A percentile compares a stretch with the other conserved stretches of the same genome.
Conservation (phyloP, 768 basidiomycete genomes). For the Tulasnella sp. region DNA sequence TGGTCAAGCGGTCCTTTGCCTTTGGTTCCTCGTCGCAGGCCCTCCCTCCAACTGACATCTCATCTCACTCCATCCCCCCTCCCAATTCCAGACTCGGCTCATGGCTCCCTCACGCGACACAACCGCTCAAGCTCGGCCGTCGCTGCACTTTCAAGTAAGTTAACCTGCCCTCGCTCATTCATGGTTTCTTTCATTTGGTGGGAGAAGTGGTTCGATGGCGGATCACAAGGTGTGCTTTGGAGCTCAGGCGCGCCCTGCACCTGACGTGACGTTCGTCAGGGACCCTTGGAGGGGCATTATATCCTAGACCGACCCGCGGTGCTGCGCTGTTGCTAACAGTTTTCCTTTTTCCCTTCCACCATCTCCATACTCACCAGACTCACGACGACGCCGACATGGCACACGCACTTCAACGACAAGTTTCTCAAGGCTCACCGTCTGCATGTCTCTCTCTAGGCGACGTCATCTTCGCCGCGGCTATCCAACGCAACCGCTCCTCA, state of each 20-base stretch:
- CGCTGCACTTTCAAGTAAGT: not conserved
- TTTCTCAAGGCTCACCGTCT: not conserved
- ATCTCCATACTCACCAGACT: not conserved
- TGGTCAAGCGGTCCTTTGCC: not conserved
- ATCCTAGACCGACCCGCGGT: not conserved
- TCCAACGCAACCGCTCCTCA: not conserved
- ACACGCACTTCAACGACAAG: not conserved
- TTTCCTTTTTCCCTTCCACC: not conserved
- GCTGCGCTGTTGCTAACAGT: not conserved
- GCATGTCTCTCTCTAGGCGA: constrained; percentile 3
- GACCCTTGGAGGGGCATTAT: not conserved
- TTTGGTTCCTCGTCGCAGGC: not conserved
- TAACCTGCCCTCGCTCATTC: not conserved
- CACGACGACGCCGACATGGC: not conserved
- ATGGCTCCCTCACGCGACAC: not conserved
- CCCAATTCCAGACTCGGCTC: not conserved
- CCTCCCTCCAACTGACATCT: not conserved
- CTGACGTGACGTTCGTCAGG: not conserved
- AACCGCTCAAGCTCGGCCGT: not conserved
- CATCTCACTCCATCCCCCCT: not conserved
- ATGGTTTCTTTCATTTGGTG: not conserved
- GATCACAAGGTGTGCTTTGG: not conserved
- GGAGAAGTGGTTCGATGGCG: not conserved
- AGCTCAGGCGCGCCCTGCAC: not conserved
- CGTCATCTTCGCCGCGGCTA: not conserved